Percentiles rank a stretch among this genome's conserved stretches.
Evolutionary conservation across 2,329 filamentous ascomycete genomes (phyloP).

Genomic region (Xylariomycetidae sp.): DNA sequence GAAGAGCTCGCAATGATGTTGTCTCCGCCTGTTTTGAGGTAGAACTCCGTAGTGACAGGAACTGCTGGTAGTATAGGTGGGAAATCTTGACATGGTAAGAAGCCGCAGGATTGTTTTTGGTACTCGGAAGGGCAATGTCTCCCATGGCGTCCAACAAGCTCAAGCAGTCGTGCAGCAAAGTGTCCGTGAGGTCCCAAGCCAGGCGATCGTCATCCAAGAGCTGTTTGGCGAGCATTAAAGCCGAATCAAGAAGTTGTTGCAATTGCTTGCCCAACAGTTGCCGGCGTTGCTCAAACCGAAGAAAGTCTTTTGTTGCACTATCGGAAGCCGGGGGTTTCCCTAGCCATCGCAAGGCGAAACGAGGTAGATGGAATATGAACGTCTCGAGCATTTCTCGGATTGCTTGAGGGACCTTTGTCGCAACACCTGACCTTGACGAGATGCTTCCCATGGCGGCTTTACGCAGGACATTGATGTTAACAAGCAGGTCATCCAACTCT

Average conservation of each 20-base stretch:
- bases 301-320: constrained; percentile 47
- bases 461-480: constrained; percentile 48
- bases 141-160: constrained; percentile 48
- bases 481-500: constrained; percentile 57
- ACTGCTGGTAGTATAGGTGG: constrained; percentile 63
- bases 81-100: constrained; percentile 61
- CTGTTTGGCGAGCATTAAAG: constrained; percentile 49
- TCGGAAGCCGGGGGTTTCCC: constrained; percentile 49
- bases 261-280: constrained; percentile 46
- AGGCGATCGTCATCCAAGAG: constrained; percentile 41
- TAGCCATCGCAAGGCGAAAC: constrained; percentile 56
- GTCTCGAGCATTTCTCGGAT: constrained; percentile 40
- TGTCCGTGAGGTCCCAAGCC: constrained; percentile 50
- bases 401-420: constrained; percentile 8
- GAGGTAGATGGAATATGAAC: constrained; percentile 52
- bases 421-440: constrained; percentile 8
- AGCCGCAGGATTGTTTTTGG: constrained; percentile 25
- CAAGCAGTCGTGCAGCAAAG: constrained; percentile 50
- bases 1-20: constrained; percentile 49
- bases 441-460: constrained; percentile 48
- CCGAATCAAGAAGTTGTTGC: constrained; percentile 54
- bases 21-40: constrained; percentile 34
- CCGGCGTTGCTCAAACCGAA: constrained; percentile 57
- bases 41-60: constrained; percentile 44
- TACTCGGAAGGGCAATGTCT: constrained; percentile 23